Evolutionary conservation across 805 yeast genomes (phyloP).

Genomic region (Saccharomyces paradoxus): DNA sequence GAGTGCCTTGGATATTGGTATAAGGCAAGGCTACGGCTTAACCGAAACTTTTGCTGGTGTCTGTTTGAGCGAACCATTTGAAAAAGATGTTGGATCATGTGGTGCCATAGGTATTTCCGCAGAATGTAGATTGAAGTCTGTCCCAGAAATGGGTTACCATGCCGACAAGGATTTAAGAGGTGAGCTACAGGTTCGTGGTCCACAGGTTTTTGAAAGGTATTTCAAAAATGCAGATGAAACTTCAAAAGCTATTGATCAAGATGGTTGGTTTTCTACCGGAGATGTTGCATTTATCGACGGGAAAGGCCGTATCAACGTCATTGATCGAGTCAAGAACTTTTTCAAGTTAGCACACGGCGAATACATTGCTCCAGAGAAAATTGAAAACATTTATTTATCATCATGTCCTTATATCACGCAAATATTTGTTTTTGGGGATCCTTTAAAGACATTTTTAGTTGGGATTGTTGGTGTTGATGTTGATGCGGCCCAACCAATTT

Average conservation of each 20-base stretch:
- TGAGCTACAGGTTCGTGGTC: constrained; percentile 57
- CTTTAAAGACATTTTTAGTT: constrained; percentile 47
- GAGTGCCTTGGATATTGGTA: constrained; percentile 48
- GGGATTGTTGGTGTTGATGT: constrained; percentile 58
- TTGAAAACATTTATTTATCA: constrained; percentile 56
- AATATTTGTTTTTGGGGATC: constrained; percentile 57
- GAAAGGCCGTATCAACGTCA: constrained; percentile 49
- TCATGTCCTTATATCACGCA: constrained; percentile 45
- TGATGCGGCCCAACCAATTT: constrained; percentile 32
- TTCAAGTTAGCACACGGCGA: constrained; percentile 62
- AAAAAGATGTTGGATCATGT: constrained; percentile 43
- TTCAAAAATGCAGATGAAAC: constrained; percentile 53
- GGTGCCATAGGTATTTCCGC: constrained; percentile 50
- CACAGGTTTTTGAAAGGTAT: constrained; percentile 50
- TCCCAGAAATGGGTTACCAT: constrained; percentile 54
- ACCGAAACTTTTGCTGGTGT: constrained; percentile 68
- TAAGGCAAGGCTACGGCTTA: constrained; percentile 67
- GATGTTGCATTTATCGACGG: constrained; percentile 50
- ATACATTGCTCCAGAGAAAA: constrained; percentile 68
- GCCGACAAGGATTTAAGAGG: constrained; percentile 42
- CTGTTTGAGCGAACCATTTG: constrained; percentile 37
- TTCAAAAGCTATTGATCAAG: constrained; percentile 40
- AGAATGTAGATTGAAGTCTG: constrained; percentile 54
- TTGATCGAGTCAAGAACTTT: constrained; percentile 74
- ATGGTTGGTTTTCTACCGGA: constrained; percentile 62